Evolutionary conservation across 1,284 basidiomycete genomes (phyloP).

Genomic region (Retiboletus fuscus): DNA sequence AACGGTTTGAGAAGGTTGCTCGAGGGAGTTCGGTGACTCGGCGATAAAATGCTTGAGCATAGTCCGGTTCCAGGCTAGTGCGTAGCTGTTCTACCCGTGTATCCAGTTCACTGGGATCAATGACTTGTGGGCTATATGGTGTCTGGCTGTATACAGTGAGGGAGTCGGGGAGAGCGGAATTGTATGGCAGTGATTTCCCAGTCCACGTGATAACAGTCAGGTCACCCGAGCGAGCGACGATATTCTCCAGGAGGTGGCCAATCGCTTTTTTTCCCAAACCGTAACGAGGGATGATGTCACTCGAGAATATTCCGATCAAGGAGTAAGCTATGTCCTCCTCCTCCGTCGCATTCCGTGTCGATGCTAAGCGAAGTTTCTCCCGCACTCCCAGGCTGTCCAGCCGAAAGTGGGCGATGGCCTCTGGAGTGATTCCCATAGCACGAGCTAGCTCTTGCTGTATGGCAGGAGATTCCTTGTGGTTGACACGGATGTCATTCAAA

Average conservation of each 20-base stretch:
- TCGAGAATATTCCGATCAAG: slow-evolving; percentile 27
- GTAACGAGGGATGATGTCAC: slow-evolving; percentile 20
- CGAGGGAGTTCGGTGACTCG: slow-evolving; percentile 8
- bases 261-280: slow-evolving; percentile 7
- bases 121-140: slow-evolving; percentile 8
- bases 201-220: slow-evolving; percentile 24
- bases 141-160: slow-evolving; percentile 14
- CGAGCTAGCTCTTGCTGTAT: slow-evolving; percentile 21
- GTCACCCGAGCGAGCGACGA: slow-evolving; percentile 26
- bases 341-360: slow-evolving; percentile 17
- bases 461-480: slow-evolving; percentile 29
- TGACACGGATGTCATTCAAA: slow-evolving; percentile 11
- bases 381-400: slow-evolving; percentile 16
- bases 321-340: too few relatives aligned
- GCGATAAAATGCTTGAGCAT: background rate
- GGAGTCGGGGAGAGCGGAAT: slow-evolving; percentile 10
- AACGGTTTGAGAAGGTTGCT: slow-evolving; percentile 20
- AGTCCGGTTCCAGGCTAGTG: background rate
- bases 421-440: slow-evolving; percentile 10
- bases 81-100: slow-evolving; percentile 6
- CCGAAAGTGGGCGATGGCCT: slow-evolving; percentile 14
- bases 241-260: too few relatives aligned
- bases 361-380: slow-evolving; percentile 28
- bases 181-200: slow-evolving; percentile 20
- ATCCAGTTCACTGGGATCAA: slow-evolving; percentile 18